Base-by-base conservation (phyloP, 2,329 filamentous ascomycete genomes). In the Metarhizium album region DNA sequence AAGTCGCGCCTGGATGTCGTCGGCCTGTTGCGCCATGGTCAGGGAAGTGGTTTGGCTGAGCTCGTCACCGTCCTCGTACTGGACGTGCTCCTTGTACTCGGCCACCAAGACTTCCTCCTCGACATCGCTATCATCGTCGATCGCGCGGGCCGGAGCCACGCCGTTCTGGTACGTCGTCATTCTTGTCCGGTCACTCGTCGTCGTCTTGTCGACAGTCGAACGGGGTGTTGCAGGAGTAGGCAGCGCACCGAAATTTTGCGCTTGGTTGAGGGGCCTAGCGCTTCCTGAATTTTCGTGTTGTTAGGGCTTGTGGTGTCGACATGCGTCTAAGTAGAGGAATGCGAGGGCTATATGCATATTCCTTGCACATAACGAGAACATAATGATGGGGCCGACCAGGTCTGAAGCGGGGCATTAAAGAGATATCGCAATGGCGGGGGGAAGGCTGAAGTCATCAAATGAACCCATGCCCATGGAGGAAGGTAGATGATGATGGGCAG, bases 41-140 rank as follows among this genome's bases (percentile, higher is more conserved):
- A 86, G 67, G 50, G 81, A 84, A 65, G 72, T 83, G 61, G 82
- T 82, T 67, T 83, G 81, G 68, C 91, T 90, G 61, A 94, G 74
- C 59, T 94, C 70, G 72, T 90, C 82, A 61, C 84, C 83, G 66
- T 90, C 90, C 64, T 95, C 88, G 65, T 91, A 96, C 68, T 93
- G 89, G 61, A 95, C 88, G 72, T 96, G 91, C 74, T 96, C 89
- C 68, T 84, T 85, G 80, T 96, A 96, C 73, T 97, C 90, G 72
- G 90, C 89, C 63, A 90, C 93, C 60, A 98, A 82, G 62, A 86
- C 86, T 74, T 97, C 93, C 78, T 97, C 91, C 74, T 96, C 90
- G 58, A 88, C 86, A 69, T 97, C 93, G 66, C 89, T 95, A 67
- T 94, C 90, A 70, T 91, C 86, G 62, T 83, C 82, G 53, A 81